Evolutionary conservation across 129 eudicot genomes (phyloP).

Genomic region (Silybum marianum): DNA sequence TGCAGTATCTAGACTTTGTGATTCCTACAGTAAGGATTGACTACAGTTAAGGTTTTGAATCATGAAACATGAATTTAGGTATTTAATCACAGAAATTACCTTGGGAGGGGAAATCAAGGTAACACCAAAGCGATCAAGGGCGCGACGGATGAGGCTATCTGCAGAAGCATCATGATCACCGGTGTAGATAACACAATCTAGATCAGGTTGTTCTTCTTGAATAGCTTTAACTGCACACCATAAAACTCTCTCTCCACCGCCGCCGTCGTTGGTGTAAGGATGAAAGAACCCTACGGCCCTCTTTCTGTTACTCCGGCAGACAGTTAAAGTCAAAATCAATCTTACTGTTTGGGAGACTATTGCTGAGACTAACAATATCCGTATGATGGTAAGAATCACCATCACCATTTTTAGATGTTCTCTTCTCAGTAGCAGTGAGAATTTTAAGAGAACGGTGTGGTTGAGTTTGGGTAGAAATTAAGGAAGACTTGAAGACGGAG

Average conservation of each 20-base stretch:
- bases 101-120: constrained; percentile 58
- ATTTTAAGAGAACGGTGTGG: not conserved
- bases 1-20: not conserved
- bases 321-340: constrained; percentile 19
- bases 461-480: constrained; percentile 18
- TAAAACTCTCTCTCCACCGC: constrained; percentile 94
- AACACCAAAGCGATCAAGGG: constrained; percentile 89
- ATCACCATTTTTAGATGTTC: constrained; percentile 9
- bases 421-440: not conserved
- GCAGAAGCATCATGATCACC: constrained; percentile 96
- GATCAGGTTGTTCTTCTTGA: constrained; percentile 77
- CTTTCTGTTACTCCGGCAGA: constrained; percentile 41
- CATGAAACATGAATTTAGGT: not conserved
- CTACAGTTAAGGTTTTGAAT: not conserved
- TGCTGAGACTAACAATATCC: constrained; percentile 20
- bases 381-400: constrained; percentile 15
- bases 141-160: constrained; percentile 60
- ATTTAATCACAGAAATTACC: constrained; percentile 38
- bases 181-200: constrained; percentile 73
- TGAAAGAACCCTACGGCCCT: constrained; percentile 83
- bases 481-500: constrained; percentile 10
- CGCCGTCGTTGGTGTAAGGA: constrained; percentile 98
- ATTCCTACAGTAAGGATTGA: constrained; percentile 19
- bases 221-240: constrained; percentile 99
- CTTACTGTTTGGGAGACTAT: constrained; percentile 11